These are phyloP conservation scores for Ichthyophthirius multifiliis DNA, from an alignment of 169 alveolate genomes.

Conservation along the genomic window DNA sequence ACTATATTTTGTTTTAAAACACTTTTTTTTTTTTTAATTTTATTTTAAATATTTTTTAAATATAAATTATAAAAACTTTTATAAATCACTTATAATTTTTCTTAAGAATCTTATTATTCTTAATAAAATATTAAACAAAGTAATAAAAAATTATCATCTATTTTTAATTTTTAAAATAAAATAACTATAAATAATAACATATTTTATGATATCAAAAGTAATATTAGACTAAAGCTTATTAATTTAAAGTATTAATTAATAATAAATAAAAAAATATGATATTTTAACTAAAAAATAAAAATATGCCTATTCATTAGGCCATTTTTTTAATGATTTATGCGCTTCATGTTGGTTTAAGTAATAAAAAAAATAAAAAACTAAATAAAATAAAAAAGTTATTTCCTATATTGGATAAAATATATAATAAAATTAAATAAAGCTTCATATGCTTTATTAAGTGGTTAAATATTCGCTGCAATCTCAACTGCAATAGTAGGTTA, in stretches of 20 bases:
- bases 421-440: slow-evolving; percentile 31
- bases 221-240: too few species aligned
- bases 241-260: neutral
- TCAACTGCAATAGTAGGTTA: slow-evolving; percentile 70
- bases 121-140: too few species aligned
- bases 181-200: too few species aligned
- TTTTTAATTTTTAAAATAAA: too few species aligned
- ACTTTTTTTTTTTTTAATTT: too few species aligned
- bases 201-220: too few species aligned
- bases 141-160: too few species aligned
- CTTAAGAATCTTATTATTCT: too few species aligned
- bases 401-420: slow-evolving; percentile 11
- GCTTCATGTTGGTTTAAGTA: slow-evolving; percentile 80
- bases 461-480: slow-evolving; percentile 66
- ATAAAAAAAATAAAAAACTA: slow-evolving; percentile 22
- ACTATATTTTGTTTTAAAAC: too few species aligned
- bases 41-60: too few species aligned
- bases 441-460: slow-evolving; percentile 49
- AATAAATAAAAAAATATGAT: slow-evolving; percentile 19
- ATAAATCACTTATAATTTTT: too few species aligned
- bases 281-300: slow-evolving; percentile 27
- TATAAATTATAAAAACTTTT: too few species aligned
- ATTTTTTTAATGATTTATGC: slow-evolving; percentile 68
- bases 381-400: neutral
- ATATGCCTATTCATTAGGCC: slow-evolving; percentile 71